A percentile compares a stretch with the other conserved stretches of the same genome.
Conservation (phyloP, 1,284 basidiomycete species). For the Malassezia dermatis region DNA sequence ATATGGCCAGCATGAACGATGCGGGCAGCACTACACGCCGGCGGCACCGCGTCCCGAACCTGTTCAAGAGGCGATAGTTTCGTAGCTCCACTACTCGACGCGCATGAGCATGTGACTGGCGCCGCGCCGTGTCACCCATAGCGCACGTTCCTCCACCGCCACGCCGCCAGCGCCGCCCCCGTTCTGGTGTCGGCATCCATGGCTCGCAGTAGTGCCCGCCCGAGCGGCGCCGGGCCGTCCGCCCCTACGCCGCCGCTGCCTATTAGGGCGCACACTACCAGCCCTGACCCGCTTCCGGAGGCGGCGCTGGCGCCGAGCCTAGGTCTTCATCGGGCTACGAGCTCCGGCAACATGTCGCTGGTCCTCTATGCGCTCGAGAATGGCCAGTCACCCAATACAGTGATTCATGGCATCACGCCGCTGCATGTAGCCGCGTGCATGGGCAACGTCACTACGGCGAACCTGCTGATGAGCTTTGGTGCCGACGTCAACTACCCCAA, state of each 20-base stretch:
- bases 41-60: conserved; percentile 29
- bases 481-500: conserved; percentile 25
- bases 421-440: conserved; percentile 40
- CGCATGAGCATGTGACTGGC: not conserved
- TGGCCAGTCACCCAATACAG: conserved; percentile 33
- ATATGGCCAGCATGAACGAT: not conserved
- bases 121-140: not conserved
- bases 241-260: not conserved
- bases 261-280: not conserved
- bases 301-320: conserved; percentile 15
- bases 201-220: not conserved
- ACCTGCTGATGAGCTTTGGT: conserved; percentile 36
- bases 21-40: conserved; percentile 21
- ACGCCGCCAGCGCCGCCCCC: not conserved
- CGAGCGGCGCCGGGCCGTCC: not conserved
- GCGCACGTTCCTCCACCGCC: not conserved
- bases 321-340: conserved; percentile 37
- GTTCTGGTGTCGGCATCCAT: not conserved
- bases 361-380: conserved; percentile 43
- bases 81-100: not conserved
- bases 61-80: conserved; percentile 23
- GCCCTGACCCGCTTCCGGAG: not conserved
- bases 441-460: conserved; percentile 28
- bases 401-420: conserved; percentile 38
- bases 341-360: conserved; percentile 36